A percentile compares a stretch with the other conserved stretches of the same genome.
Conservation (phyloP, 2,329 filamentous ascomycete species). For the Cladosporium halotolerans region DNA sequence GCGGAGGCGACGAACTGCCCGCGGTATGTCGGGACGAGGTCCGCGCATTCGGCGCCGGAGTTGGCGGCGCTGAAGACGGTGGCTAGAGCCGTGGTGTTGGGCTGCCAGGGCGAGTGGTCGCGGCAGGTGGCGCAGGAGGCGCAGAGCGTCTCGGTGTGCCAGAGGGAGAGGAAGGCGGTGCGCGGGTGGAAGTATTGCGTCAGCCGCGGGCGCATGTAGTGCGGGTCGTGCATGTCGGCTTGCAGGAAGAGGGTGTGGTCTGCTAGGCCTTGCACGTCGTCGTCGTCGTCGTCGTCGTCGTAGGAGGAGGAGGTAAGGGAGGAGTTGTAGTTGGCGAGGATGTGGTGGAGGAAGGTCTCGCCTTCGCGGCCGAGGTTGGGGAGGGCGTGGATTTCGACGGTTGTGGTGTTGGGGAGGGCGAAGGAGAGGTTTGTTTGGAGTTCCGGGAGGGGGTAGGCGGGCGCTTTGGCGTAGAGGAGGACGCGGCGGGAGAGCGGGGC, state of each 20-base stretch:
- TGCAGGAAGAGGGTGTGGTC: conserved; percentile 45
- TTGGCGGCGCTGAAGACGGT: conserved; percentile 28
- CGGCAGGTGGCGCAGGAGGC: conserved; percentile 33
- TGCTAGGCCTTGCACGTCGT: conserved; percentile 34
- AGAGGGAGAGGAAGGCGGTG: conserved; percentile 44
- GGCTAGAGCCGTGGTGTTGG: conserved; percentile 34
- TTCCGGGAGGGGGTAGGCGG: conserved; percentile 3
- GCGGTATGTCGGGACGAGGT: conserved; percentile 38
- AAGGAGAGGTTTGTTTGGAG: not conserved
- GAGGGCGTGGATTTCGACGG: conserved; percentile 21
- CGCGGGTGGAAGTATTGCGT: conserved; percentile 33
- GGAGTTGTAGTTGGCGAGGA: conserved; percentile 36
- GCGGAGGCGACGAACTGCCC: conserved; percentile 45
- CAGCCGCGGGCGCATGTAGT: conserved; percentile 34
- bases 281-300: conserved; percentile 36
- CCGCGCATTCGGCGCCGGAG: conserved; percentile 10
- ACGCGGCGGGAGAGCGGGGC: conserved; percentile 5
- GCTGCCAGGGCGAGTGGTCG: conserved; percentile 36
- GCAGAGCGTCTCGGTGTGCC: conserved; percentile 29
- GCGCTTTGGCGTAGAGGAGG: conserved; percentile 16
- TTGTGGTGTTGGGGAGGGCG: not conserved
- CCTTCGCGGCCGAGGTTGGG: conserved; percentile 41
- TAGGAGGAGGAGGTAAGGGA: conserved; percentile 41
- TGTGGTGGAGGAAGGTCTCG: conserved; percentile 43
- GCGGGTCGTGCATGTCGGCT: conserved; percentile 38